Conservation (phyloP, 305 asterid genomes). For the Solanum aculeatissimum region DNA sequence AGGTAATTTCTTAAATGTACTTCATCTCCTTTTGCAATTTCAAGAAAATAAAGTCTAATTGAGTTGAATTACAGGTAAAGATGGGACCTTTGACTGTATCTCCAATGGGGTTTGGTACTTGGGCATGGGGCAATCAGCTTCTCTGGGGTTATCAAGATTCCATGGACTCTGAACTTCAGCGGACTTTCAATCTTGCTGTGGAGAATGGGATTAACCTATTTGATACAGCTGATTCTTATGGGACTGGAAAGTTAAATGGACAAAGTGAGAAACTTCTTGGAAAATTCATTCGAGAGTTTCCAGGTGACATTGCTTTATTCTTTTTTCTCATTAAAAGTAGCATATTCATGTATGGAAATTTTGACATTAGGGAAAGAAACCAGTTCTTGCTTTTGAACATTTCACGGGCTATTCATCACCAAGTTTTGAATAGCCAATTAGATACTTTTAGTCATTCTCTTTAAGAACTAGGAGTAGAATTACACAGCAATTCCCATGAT, state of each 20-base stretch:
- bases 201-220: conserved; percentile 68
- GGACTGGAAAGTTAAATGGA: conserved; percentile 75
- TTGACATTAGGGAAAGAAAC: not conserved
- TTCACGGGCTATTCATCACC: not conserved
- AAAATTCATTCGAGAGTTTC: conserved; percentile 49
- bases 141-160: conserved; percentile 88
- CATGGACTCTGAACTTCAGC: conserved; percentile 81
- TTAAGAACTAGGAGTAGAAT: not conserved
- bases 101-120: conserved; percentile 98
- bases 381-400: not conserved
- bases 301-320: conserved; percentile 16
- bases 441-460: not conserved
- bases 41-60: not conserved
- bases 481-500: not conserved
- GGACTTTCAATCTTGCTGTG: conserved; percentile 65
- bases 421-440: not conserved
- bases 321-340: not conserved
- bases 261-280: conserved; percentile 93
- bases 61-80: conserved; percentile 39
- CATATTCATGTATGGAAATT: not conserved
- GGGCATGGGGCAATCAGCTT: conserved; percentile 98
- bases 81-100: conserved; percentile 67
- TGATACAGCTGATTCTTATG: conserved; percentile 96
- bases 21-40: not conserved
- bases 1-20: conserved; percentile 17